These are phyloP conservation scores for Penicillium paradoxum DNA, from an alignment of 495 filamentous ascomycete genomes.

Conservation along the genomic window DNA sequence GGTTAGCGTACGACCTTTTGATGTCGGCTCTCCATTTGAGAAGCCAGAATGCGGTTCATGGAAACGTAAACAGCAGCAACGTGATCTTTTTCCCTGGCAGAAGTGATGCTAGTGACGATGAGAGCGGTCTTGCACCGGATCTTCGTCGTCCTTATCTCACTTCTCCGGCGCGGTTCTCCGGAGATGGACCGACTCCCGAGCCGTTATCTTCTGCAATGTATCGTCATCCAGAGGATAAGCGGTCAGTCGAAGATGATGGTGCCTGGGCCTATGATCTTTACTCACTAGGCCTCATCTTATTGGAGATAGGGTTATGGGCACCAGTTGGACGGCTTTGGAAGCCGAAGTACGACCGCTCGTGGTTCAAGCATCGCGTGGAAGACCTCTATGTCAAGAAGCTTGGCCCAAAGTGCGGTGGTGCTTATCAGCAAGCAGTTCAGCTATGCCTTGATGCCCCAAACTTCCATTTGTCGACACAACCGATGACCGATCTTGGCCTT, in stretches of 20 bases:
- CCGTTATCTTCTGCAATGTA: conserved; percentile 60
- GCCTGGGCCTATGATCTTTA: conserved; percentile 73
- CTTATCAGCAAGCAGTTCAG: conserved; percentile 78
- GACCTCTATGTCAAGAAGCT: conserved; percentile 60
- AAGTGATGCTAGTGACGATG: conserved; percentile 36
- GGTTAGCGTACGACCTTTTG: conserved; percentile 72
- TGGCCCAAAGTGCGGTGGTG: conserved; percentile 65
- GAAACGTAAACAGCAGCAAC: conserved; percentile 74
- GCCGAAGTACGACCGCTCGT: conserved; percentile 56
- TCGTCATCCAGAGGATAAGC: conserved; percentile 70
- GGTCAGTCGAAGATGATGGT: conserved; percentile 48
- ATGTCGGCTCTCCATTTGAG: conserved; percentile 73
- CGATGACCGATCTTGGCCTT: conserved; percentile 42
- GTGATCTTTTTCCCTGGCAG: conserved; percentile 67
- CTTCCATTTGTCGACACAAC: conserved; percentile 52
- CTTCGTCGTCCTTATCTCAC: conserved; percentile 72
- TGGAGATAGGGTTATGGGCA: conserved; percentile 89
- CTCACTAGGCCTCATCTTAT: conserved; percentile 72
- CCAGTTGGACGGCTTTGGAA: conserved; percentile 66
- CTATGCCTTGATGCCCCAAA: conserved; percentile 74
- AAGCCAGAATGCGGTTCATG: conserved; percentile 69
- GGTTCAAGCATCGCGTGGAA: conserved; percentile 60
- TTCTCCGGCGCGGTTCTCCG: conserved; percentile 76
- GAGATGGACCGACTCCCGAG: conserved; percentile 51
- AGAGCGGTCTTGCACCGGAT: conserved; percentile 43